Conservation (phyloP, 2,329 filamentous ascomycete genomes). For the Lachnellula occidentalis region DNA sequence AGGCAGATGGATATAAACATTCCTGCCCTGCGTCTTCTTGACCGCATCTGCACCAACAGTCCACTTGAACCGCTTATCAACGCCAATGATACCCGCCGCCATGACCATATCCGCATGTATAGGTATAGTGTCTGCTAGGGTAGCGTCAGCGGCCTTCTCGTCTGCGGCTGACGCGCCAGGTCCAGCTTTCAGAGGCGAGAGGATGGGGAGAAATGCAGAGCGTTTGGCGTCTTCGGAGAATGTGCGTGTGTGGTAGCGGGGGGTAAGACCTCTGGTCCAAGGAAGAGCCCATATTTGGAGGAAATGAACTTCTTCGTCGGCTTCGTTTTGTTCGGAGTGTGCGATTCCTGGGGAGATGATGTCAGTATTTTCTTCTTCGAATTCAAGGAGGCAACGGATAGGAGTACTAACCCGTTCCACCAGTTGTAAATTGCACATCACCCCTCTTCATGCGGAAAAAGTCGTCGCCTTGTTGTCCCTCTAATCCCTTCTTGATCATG, state of each 20-base stretch:
- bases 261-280: constrained; percentile 65
- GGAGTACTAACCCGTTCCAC: constrained; percentile 57
- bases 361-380: constrained; percentile 13
- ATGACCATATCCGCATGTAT: constrained; percentile 82
- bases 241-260: constrained; percentile 69
- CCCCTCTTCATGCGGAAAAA: constrained; percentile 70
- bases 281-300: constrained; percentile 85
- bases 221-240: constrained; percentile 71
- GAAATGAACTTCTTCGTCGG: constrained; percentile 68
- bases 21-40: constrained; percentile 51
- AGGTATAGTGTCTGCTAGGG: constrained; percentile 64
- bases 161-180: constrained; percentile 53
- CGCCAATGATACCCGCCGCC: constrained; percentile 68
- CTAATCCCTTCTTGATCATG: constrained; percentile 67
- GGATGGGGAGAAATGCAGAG: constrained; percentile 65
- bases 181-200: constrained; percentile 68
- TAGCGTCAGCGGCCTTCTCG: constrained; percentile 59
- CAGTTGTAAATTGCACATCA: constrained; percentile 86
- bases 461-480: constrained; percentile 49
- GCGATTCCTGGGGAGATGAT: constrained; percentile 50
- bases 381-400: neutral
- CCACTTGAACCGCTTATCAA: constrained; percentile 64
- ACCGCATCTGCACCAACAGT: constrained; percentile 55
- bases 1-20: constrained; percentile 75
- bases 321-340: constrained; percentile 79